Evolutionary conservation across 192 early-diverging fungal genomes (phyloP).

Genomic region (Cetraspora pellucida): DNA sequence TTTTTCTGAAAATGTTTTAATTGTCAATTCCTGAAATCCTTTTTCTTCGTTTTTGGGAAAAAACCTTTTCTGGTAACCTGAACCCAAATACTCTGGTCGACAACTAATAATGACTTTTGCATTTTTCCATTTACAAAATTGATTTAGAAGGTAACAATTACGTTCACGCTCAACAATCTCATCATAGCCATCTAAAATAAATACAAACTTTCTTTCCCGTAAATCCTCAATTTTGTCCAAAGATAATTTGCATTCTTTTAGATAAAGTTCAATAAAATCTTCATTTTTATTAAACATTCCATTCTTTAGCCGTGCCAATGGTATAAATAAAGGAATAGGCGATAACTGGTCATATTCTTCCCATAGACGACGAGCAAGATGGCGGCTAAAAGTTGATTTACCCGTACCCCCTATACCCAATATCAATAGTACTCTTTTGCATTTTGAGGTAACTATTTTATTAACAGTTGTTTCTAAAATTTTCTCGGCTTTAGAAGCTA

Average conservation of each 20-base stretch:
- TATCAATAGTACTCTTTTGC: not conserved
- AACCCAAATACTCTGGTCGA: not conserved
- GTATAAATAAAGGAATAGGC: not conserved
- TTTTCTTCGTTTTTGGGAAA: not conserved
- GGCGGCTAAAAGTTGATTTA: not conserved
- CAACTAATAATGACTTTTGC: not conserved
- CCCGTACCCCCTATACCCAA: not conserved
- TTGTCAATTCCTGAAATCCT: not conserved
- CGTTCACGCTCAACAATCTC: not conserved
- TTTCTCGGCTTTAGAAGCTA: no score
- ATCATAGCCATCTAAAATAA: slow-evolving; percentile 1
- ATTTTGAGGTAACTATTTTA: no score
- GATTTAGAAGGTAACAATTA: not conserved
- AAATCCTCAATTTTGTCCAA: not conserved
- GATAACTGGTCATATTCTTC: not conserved
- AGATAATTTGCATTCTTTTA: not conserved
- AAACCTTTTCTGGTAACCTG: not conserved
- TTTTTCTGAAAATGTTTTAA: not conserved
- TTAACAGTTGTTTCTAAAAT: no score
- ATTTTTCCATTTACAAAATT: not conserved
- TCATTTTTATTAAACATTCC: not conserved
- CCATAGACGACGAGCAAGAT: not conserved
- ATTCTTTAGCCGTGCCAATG: not conserved
- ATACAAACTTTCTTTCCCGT: not conserved
- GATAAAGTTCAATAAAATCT: not conserved